Conservation (phyloP, 2,329 filamentous ascomycete species). For the Epichloe bromicola region DNA sequence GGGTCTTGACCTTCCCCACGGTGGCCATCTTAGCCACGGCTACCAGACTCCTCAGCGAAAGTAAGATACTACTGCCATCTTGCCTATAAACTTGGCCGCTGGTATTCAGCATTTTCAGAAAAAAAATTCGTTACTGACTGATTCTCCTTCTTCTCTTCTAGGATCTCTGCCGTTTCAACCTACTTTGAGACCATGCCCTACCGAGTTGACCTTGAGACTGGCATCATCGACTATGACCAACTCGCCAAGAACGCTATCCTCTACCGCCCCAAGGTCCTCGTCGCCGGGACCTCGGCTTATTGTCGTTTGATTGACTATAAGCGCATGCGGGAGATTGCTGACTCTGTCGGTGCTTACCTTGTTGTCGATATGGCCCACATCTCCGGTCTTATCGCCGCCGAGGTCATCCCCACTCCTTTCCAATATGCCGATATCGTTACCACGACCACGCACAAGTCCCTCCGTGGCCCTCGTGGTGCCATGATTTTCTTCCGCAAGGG, state of each 20-base stretch:
- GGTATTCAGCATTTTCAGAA: not conserved
- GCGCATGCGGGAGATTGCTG: conserved; percentile 91
- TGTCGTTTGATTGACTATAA: conserved; percentile 95
- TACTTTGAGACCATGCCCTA: conserved; percentile 99
- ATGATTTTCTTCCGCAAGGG: conserved; percentile 99
- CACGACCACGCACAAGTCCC: conserved; percentile 97
- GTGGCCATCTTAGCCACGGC: conserved; percentile 89
- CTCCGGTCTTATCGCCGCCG: conserved; percentile 84
- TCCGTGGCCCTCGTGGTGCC: conserved; percentile 90
- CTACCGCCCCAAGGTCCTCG: conserved; percentile 91
- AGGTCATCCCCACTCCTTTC: conserved; percentile 90
- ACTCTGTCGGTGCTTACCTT: conserved; percentile 86
- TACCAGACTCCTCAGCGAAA: conserved; percentile 95
- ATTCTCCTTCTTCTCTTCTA: conserved; percentile 14
- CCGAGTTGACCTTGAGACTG: conserved; percentile 76
- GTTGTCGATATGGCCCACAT: conserved; percentile 98
- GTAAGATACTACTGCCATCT: conserved; percentile 28
- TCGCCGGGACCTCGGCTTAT: conserved; percentile 95
- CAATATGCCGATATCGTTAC: conserved; percentile 89
- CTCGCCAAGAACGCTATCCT: conserved; percentile 82
- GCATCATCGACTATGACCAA: conserved; percentile 92
- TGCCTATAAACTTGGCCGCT: not conserved
- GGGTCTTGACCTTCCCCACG: conserved; percentile 90
- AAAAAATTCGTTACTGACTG: not conserved
- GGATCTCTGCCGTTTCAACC: conserved; percentile 91